Base-by-base conservation (phyloP, 768 basidiomycete genomes). In the Kwoniella newhampshirensis region DNA sequence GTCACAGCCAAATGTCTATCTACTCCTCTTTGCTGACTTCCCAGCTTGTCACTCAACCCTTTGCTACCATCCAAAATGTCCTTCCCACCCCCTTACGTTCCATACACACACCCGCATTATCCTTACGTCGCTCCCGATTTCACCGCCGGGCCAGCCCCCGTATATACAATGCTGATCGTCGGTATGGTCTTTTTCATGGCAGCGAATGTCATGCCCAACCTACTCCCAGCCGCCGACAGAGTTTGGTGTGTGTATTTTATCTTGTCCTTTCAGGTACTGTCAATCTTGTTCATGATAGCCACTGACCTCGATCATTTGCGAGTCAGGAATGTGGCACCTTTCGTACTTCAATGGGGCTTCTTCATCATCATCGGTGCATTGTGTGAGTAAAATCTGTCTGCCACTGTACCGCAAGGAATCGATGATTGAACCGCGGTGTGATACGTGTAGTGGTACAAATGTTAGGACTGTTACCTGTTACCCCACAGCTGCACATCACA, bases 101-200 rank as follows among this genome's bases (percentile, higher is more conserved):
- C 56, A 5, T 27, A 51, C 32, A 42, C 57, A 36, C 53, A 59
- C 35, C 57, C 57, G 6, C 17, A 25, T 1, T 58, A 58, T 26
- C 23, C 55, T 15, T 46, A 52, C 45, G 44, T 39, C 15, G 39
- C 35, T 35, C 21, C 51, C 2, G 45, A 41, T 18, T 20, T 51
- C 20, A 30, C 53, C 11, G 8, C 43, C n/a, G 45, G 42, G 0
- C 64, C 64, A 4, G 45, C 69, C 5, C 66, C 69, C 3, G 40
- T 71, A 7, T 71, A 68, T 32, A 59, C 55, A 18, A 37, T 71
- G 30, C 60, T 71, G n/a, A 56, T 71, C n/a, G 39, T 64, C 3
- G 70, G 70, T 6, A 66, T 68, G 64, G 53, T 71, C 5, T 44
- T 67, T 15, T 71, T 70, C 55, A 63, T 73, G 64, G 47, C 52